These are phyloP conservation scores for Endothia cerciana DNA, from an alignment of 2,329 filamentous ascomycete species.

Conservation along the genomic window DNA sequence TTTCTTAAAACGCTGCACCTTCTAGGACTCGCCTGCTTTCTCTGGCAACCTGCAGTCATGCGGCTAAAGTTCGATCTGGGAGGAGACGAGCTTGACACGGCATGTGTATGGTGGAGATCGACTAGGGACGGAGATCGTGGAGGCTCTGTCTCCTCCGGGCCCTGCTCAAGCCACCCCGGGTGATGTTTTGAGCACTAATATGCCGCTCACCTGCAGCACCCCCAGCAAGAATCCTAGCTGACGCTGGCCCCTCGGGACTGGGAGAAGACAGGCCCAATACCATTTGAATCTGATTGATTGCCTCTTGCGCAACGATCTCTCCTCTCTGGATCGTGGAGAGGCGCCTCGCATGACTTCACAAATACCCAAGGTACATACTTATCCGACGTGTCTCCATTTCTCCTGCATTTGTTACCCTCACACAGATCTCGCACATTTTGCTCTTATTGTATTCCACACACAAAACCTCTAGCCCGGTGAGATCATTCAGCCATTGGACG, in stretches of 20 bases:
- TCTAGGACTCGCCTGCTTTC: constrained; percentile 16
- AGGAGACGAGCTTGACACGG: constrained; percentile 16
- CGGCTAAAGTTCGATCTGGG: constrained; percentile 20
- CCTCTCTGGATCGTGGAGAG: constrained; percentile 43
- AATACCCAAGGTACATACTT: constrained; percentile 46
- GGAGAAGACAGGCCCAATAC: constrained; percentile 33
- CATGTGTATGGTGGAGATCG: constrained; percentile 14
- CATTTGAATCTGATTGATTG: constrained; percentile 33
- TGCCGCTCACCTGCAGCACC: constrained; percentile 26
- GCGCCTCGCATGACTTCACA: constrained; percentile 51
- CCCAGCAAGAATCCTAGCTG: constrained; percentile 28
- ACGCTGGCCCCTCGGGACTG: constrained; percentile 27
- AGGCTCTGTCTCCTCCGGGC: constrained; percentile 26
- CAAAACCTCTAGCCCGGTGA: neutral
- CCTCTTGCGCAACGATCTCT: constrained; percentile 36
- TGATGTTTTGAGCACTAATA: constrained; percentile 22
- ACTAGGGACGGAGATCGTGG: constrained; percentile 24
- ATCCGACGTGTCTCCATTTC: constrained; percentile 14
- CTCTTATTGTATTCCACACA: constrained; percentile 10
- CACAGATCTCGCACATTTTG: constrained; percentile 23
- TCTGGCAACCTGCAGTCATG: constrained; percentile 24
- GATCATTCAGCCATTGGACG: neutral
- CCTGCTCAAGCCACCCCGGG: constrained; percentile 24
- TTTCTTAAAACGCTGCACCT: constrained; percentile 14
- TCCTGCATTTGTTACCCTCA: constrained; percentile 19